Evolutionary conservation across 208 protist genomes (phyloP), one percentile per base, ranked within the genome.

Genomic region (Trypanosoma lewisi): DNA sequence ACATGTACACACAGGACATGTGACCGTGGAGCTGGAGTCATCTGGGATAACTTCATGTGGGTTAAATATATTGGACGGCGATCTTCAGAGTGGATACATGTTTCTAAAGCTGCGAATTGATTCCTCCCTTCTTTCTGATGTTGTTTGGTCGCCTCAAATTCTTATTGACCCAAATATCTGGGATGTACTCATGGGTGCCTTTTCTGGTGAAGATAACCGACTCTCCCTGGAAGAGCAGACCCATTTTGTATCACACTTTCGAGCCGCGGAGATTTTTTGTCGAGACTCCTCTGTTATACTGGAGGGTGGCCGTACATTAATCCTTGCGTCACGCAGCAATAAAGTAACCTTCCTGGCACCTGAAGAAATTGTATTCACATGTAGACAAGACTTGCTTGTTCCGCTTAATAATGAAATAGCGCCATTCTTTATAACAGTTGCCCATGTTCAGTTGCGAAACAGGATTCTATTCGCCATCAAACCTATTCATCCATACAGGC

Each of bases 381-480:
- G 42, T 47, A 21, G 47, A 21, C 42, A 42, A 7, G 62, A 62
- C 12, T 58, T 74, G 4, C 78, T 73, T 63, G 56, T 79, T 9
- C 7, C 62, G 11, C 23, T 0, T 4, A 36, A 19, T 28, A n/a
- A 21, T n/a, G 30, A 36, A 30, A 9, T 31, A 12, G 5, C 31
- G 21, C 34, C 39, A n/a, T 33, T 55, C 28, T 21, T 27, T 25
- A 47, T 25, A 36, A 66, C 47, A 14, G 16, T 67, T 14, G 53
- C 28, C 0, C 80, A 87, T 59, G 70, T 94, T 37, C 84, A 89
- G 71, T 77, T 94, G 58, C 77, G 80, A 31, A 85, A 83, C 63
- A 77, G 77, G 25, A 64, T 88, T 4, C 70, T 94, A 41, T 94
- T 94, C 55, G 79, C 83, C 2, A 85, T 94, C 47, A 74, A 82